phyloP scores from a whole-genome alignment of 2,329 filamentous ascomycete species.

The Ophidiomyces ophidiicola region DNA sequence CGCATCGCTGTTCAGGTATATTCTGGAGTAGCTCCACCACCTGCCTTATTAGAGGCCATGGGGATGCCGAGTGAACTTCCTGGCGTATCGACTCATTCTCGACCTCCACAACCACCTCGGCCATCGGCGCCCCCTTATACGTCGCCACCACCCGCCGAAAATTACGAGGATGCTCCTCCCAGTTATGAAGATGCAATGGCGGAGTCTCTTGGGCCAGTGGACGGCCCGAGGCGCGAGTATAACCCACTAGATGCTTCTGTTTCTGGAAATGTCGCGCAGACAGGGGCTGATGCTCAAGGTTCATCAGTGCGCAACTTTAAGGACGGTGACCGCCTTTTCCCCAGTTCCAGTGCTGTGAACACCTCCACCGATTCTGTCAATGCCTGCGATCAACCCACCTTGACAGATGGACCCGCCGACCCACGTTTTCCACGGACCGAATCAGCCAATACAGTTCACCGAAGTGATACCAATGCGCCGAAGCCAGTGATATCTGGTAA shows the following conservation, averaged over 20 bases:
- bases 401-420: neutral
- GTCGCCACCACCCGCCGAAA: conserved; percentile 16
- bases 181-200: conserved; percentile 92
- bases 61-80: conserved; percentile 21
- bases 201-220: conserved; percentile 59
- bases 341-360: conserved; percentile 16
- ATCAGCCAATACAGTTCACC: neutral
- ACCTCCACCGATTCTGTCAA: conserved; percentile 29
- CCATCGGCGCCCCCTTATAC: conserved; percentile 19
- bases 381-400: conserved; percentile 27
- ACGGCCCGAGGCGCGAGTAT: conserved; percentile 51
- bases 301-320: conserved; percentile 25
- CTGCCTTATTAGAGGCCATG: conserved; percentile 59
- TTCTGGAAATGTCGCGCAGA: conserved; percentile 20
- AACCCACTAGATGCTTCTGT: conserved; percentile 30
- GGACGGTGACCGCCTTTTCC: conserved; percentile 21
- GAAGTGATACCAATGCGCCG: neutral
- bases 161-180: conserved; percentile 65
- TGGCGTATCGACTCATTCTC: conserved; percentile 16
- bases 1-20: conserved; percentile 69
- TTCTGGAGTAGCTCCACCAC: conserved; percentile 74
- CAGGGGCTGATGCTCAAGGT: conserved; percentile 29
- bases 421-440: neutral
- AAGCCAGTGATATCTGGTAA: neutral
- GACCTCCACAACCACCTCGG: conserved; percentile 34